Evolutionary conservation across 2,329 filamentous ascomycete genomes (phyloP), one percentile per base, ranked within the genome.

Genomic region (Colletotrichum gigasporum): DNA sequence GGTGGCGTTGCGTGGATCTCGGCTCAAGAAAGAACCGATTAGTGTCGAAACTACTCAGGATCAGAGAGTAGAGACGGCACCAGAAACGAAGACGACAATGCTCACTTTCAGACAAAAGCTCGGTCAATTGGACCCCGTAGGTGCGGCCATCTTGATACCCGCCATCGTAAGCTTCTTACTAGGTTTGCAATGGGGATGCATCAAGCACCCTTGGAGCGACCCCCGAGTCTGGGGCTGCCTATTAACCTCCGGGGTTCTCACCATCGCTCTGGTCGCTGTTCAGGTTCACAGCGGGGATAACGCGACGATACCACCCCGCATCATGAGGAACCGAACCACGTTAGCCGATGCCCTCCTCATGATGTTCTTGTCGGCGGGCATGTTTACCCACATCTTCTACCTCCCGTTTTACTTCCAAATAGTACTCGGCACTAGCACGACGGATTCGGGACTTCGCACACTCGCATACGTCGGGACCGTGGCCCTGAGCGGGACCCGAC

Each of bases 391-490:
- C n/a, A 71, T 74, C 45, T 67, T 57, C 34, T 59, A 74, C 18
- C 68, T 71, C 9, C 81, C 83, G 5, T 74, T 85, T 18, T 85
- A 83, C 70, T 85, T 85, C 74, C 84, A 86, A 65, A 81, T 82
- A 30, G 81, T 87, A 56, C 79, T 84, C 67, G 82, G 81, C 58
- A 82, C 81, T 66, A 78, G 73, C 16, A 82, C 85, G 50, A 82
- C 84, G 34, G 72, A 83, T 54, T 82, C 84, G 6, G 85, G 85
- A 50, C 82, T 87, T 69, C 83, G 84, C 68, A 79, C 83, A 30
- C 77, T 87, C 3, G 83, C 85, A 1, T 76, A 85, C 32, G 75
- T 87, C 11, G 79, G 87, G 11, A 75, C 81, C 20, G 78, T 80
- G 12, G 81, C 85, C 14, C 52, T 87, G 47, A 77, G 76, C 63